phyloP scores from a whole-genome alignment of 2,329 filamentous ascomycete species.

The Fusarium buharicum region DNA sequence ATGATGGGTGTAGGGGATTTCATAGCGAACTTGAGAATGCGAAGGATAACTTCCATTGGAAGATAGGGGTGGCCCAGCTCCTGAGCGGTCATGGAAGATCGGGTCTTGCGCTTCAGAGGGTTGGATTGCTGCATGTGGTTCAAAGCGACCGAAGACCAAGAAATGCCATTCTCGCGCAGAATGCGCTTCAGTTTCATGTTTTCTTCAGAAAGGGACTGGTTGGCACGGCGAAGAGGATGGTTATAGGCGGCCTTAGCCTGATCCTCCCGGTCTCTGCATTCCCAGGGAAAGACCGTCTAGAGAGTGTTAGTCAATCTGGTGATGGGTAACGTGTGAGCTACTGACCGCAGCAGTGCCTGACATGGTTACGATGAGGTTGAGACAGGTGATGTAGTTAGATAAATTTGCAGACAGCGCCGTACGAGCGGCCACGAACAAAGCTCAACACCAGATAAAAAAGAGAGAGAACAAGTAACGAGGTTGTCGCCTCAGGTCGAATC shows the following conservation, averaged over 20 bases:
- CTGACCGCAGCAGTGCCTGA: conserved; percentile 37
- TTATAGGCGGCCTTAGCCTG: conserved; percentile 61
- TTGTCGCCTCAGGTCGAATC: background rate
- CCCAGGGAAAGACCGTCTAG: conserved; percentile 56
- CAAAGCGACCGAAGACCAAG: conserved; percentile 57
- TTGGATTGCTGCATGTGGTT: conserved; percentile 49
- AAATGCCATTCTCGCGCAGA: conserved; percentile 62
- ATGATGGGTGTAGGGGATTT: conserved; percentile 62
- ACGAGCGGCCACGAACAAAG: background rate
- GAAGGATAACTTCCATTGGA: conserved; percentile 63
- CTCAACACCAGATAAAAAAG: background rate
- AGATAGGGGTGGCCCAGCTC: conserved; percentile 55
- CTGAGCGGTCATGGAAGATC: conserved; percentile 45
- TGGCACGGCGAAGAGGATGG: conserved; percentile 59
- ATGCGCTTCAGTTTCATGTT: conserved; percentile 62
- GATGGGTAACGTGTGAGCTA: background rate
- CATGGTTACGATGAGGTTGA: conserved; percentile 27
- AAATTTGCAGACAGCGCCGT: conserved; percentile 13
- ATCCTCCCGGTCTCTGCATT: conserved; percentile 64
- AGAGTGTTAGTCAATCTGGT: conserved; percentile 17
- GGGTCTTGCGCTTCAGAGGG: conserved; percentile 49
- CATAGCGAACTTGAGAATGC: conserved; percentile 63
- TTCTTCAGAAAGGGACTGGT: conserved; percentile 59
- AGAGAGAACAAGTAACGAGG: background rate
- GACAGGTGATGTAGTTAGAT: conserved; percentile 12